Percentiles rank a stretch among this genome's conserved stretches.
phyloP scores from a whole-genome alignment of 75 land plant species.

The Sequoiadendron giganteum region DNA sequence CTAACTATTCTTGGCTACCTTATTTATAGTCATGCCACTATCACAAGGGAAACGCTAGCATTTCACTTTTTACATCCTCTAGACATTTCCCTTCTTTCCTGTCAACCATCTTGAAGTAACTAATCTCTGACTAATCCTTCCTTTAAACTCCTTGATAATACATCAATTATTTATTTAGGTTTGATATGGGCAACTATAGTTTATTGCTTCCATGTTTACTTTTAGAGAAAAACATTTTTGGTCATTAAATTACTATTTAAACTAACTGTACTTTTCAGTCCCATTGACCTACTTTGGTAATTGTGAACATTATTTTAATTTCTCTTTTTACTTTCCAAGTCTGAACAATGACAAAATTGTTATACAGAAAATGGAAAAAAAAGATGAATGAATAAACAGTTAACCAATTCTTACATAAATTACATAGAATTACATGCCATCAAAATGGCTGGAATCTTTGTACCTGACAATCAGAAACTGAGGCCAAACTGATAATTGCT shows the following conservation, averaged over 20 bases:
- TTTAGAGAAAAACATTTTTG: background rate
- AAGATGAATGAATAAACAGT: background rate
- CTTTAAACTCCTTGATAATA: background rate
- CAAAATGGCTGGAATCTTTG: background rate
- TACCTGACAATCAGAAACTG: background rate
- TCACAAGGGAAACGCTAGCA: background rate
- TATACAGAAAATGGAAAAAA: background rate
- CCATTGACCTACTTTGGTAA: background rate
- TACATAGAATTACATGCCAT: constrained; percentile 4
- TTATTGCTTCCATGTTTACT: background rate
- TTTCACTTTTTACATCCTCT: background rate
- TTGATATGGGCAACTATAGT: background rate
- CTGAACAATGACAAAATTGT: background rate
- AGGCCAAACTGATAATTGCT: background rate
- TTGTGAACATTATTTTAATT: background rate
- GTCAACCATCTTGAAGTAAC: background rate
- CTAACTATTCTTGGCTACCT: background rate
- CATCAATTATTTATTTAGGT: background rate
- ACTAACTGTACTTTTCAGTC: background rate
- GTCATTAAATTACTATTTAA: background rate
- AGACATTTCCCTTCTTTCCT: background rate
- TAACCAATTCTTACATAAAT: background rate
- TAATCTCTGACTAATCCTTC: background rate
- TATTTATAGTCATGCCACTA: background rate
- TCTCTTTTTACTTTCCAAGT: background rate